A percentile compares a stretch with the other conserved stretches of the same genome.
Conservation (phyloP, 2,329 filamentous ascomycete genomes). For the Paracorniculantispora psalliotae region DNA sequence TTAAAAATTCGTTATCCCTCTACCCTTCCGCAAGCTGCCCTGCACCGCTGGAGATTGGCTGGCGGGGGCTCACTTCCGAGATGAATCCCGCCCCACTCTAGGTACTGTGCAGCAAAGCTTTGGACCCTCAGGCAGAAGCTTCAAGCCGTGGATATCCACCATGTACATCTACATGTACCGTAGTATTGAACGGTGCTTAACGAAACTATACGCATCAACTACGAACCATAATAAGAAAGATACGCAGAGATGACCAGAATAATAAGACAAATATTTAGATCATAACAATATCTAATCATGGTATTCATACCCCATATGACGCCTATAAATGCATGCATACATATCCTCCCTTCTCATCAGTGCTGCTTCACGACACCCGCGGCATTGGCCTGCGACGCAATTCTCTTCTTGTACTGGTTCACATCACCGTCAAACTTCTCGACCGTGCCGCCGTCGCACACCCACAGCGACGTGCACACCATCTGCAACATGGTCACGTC, state of each 20-base stretch:
- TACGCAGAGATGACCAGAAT: not conserved
- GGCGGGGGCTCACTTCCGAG: constrained; percentile 12
- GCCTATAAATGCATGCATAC: constrained; percentile 4
- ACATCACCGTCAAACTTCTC: constrained; percentile 96
- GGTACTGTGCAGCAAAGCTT: not conserved
- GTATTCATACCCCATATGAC: not conserved
- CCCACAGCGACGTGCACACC: constrained; percentile 92
- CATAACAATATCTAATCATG: not conserved
- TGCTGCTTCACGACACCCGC: constrained; percentile 75
- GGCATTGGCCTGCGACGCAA: constrained; percentile 80
- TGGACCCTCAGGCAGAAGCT: constrained; percentile 9
- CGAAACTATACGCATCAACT: not conserved
- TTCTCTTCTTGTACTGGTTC: constrained; percentile 96
- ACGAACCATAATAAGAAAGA: too few relatives aligned
- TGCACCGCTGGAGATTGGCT: constrained; percentile 11
- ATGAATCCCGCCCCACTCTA: constrained; percentile 14
- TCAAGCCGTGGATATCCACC: not conserved
- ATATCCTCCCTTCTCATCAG: constrained; percentile 26
- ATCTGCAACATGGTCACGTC: constrained; percentile 98
- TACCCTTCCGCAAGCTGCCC: not conserved
- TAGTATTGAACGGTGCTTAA: not conserved
- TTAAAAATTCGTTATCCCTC: not conserved
- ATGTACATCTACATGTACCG: not conserved
- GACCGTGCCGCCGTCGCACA: constrained; percentile 89
- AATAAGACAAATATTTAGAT: not conserved